Evolutionary conservation across 1,284 basidiomycete genomes (phyloP).

Genomic region (Cerioporus squamosus): DNA sequence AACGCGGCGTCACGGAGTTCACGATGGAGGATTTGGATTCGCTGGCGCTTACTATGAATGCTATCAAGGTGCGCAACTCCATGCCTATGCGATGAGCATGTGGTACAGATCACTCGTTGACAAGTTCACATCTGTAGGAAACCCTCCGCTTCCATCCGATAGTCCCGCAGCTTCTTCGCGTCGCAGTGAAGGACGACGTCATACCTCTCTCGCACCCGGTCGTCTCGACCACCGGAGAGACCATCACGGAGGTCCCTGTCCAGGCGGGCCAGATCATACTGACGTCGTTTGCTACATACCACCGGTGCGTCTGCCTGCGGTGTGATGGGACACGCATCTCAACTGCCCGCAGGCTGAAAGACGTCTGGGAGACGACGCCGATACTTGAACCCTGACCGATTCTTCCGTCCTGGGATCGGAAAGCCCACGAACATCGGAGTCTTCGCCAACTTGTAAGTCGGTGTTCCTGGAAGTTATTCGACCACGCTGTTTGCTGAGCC

Average conservation of each 20-base stretch:
- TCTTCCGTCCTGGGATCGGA: not conserved
- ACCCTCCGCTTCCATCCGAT: slow-evolving; percentile 43
- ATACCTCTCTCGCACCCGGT: slow-evolving; percentile 46
- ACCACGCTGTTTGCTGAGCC: too few species aligned
- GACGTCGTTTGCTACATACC: slow-evolving; percentile 35
- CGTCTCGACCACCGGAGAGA: slow-evolving; percentile 33
- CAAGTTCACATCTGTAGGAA: slow-evolving; percentile 32
- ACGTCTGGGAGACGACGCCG: slow-evolving; percentile 53
- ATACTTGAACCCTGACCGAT: not conserved
- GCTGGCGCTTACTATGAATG: slow-evolving; percentile 24
- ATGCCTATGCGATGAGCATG: not conserved
- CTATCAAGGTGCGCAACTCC: slow-evolving; percentile 12
- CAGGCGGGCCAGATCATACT: slow-evolving; percentile 41
- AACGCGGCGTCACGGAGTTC: slow-evolving; percentile 31
- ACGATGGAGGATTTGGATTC: slow-evolving; percentile 35
- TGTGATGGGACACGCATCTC: too few species aligned
- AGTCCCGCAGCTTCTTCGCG: slow-evolving; percentile 33
- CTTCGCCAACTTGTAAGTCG: not conserved
- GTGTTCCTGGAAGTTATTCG: not conserved
- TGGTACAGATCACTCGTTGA: not conserved
- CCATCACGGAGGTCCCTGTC: slow-evolving; percentile 39
- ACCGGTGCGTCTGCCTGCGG: slow-evolving; percentile 30
- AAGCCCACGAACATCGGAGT: not conserved
- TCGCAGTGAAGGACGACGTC: slow-evolving; percentile 39
- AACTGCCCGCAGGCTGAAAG: slow-evolving; percentile 7